phyloP scores from a whole-genome alignment of 331 rosid genomes.

The Erythrophleum ivorense region DNA sequence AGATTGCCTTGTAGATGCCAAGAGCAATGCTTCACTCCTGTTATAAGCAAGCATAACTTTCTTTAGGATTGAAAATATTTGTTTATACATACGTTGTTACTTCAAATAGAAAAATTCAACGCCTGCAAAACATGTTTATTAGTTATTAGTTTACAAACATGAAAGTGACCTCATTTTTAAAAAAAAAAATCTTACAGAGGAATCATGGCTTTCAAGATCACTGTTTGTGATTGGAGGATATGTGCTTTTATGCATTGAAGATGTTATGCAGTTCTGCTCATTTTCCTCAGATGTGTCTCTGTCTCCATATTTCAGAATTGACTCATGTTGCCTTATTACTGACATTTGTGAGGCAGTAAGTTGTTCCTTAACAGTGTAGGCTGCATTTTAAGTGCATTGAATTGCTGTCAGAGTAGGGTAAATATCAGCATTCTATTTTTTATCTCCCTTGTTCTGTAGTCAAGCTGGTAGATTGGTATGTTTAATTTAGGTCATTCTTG shows the following conservation, averaged over 20 bases:
- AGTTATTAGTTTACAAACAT: conserved; percentile 31
- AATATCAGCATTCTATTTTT: not conserved
- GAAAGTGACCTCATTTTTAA: conserved; percentile 10
- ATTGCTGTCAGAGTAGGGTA: not conserved
- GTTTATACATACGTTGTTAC: not conserved
- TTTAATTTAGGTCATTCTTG: not conserved
- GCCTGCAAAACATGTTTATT: conserved; percentile 16
- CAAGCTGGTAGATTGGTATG: not conserved
- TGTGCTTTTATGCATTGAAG: conserved; percentile 81
- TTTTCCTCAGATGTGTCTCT: conserved; percentile 55
- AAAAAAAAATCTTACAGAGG: conserved; percentile 53
- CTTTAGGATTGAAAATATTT: conserved; percentile 10
- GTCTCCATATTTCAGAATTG: conserved; percentile 70
- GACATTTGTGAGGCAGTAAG: conserved; percentile 80
- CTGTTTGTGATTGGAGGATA: conserved; percentile 68
- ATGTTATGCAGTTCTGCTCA: conserved; percentile 62
- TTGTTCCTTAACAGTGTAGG: not conserved
- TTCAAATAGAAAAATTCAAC: conserved; percentile 21
- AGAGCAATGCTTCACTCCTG: conserved; percentile 2
- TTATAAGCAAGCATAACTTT: not conserved
- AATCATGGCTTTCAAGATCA: conserved; percentile 79
- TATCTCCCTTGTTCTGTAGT: not conserved
- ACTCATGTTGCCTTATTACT: conserved; percentile 70
- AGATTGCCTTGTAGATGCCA: conserved; percentile 22
- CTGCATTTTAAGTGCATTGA: conserved; percentile 1